A percentile compares a stretch with the other conserved stretches of the same genome.
Conservation (phyloP, 805 yeast species). For the Candida ficus region DNA sequence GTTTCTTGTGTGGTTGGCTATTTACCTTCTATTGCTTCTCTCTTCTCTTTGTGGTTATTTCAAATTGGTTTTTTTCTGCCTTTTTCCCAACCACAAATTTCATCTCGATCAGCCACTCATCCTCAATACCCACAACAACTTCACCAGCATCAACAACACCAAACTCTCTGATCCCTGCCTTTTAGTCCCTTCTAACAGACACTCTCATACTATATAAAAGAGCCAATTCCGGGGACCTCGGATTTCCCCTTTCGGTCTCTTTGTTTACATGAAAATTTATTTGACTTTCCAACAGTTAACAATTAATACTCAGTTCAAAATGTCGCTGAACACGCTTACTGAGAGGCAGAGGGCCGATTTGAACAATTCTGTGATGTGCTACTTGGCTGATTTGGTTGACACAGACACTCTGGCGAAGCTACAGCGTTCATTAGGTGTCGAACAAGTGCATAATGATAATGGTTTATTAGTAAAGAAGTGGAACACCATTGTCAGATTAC, state of each 20-base stretch:
- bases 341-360: slow-evolving; percentile 41
- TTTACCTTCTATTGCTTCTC: too few relatives aligned
- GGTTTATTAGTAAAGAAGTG: slow-evolving; percentile 69
- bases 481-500: slow-evolving; percentile 79
- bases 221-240: too few relatives aligned
- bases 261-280: background rate
- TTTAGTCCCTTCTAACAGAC: too few relatives aligned
- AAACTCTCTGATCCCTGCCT: too few relatives aligned
- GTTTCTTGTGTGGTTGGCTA: too few relatives aligned
- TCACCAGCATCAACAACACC: too few relatives aligned
- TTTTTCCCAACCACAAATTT: too few relatives aligned
- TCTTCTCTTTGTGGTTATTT: too few relatives aligned
- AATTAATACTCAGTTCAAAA: background rate
- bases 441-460: slow-evolving; percentile 22
- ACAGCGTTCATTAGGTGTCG: slow-evolving; percentile 20
- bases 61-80: too few relatives aligned
- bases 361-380: slow-evolving; percentile 43
- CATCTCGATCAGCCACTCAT: too few relatives aligned
- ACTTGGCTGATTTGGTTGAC: slow-evolving; percentile 32
- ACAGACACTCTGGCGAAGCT: slow-evolving; percentile 9
- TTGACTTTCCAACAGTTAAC: background rate
- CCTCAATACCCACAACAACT: too few relatives aligned
- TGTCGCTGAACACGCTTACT: slow-evolving; percentile 29
- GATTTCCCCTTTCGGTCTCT: background rate
- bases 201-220: too few relatives aligned